Conservation (phyloP, 2,329 filamentous ascomycete genomes). For the Parastagonospora avenae region DNA sequence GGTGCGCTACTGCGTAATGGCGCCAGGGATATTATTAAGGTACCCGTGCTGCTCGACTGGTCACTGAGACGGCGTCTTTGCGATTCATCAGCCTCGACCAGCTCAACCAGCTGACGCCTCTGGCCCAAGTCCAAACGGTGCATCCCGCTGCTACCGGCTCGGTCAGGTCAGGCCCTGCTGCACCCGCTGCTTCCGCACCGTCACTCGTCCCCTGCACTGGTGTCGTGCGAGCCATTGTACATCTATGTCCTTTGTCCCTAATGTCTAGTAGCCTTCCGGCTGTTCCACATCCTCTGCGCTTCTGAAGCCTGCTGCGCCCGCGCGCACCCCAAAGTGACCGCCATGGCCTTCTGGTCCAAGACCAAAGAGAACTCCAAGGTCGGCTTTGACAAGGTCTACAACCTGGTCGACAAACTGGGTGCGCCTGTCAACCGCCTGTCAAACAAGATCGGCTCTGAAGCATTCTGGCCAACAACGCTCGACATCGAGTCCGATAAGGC, state of each 20-base stretch:
- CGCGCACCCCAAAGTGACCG: constrained; percentile 4
- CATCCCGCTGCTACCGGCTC: constrained; percentile 26
- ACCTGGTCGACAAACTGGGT: constrained; percentile 70
- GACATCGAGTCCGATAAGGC: constrained; percentile 93
- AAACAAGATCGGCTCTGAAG: constrained; percentile 80
- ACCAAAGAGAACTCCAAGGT: constrained; percentile 43
- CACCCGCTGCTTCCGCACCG: constrained; percentile 18
- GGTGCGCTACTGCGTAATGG: constrained; percentile 12
- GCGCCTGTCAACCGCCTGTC: constrained; percentile 79
- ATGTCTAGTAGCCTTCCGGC: constrained; percentile 27
- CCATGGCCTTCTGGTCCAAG: constrained; percentile 42
- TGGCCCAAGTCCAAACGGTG: constrained; percentile 22
- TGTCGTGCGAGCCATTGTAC: constrained; percentile 11
- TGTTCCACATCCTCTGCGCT: constrained; percentile 24
- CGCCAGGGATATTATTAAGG: constrained; percentile 27
- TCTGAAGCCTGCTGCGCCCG: constrained; percentile 7
- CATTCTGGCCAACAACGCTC: constrained; percentile 83
- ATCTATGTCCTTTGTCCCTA: constrained; percentile 17
- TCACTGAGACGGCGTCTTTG: constrained; percentile 7
- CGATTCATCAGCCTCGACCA: constrained; percentile 18
- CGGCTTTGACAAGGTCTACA: constrained; percentile 75
- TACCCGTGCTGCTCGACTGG: constrained; percentile 19
- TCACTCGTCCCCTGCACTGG: constrained; percentile 11
- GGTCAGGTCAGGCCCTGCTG: constrained; percentile 3
- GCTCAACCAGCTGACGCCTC: constrained; percentile 30